Conservation (phyloP, 2,329 filamentous ascomycete species). For the Alternaria viburni region DNA sequence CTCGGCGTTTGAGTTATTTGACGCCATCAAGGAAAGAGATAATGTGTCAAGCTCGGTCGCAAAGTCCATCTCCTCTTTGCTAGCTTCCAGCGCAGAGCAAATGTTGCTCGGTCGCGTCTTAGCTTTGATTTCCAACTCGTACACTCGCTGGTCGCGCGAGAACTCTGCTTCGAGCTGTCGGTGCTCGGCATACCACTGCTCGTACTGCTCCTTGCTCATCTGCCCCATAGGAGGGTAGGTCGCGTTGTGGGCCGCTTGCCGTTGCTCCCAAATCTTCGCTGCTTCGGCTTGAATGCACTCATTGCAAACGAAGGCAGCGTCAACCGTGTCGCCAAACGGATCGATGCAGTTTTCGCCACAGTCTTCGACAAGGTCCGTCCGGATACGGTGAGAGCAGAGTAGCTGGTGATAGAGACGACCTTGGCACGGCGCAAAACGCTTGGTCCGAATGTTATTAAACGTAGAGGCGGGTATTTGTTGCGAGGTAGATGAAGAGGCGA, state of each 20-base stretch:
- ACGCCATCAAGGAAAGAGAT: constrained; percentile 36
- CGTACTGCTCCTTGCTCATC: constrained; percentile 42
- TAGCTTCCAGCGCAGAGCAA: constrained; percentile 38
- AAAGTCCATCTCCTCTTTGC: constrained; percentile 40
- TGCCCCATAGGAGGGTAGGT: constrained; percentile 34
- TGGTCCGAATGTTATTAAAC: constrained; percentile 31
- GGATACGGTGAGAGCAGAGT: constrained; percentile 43
- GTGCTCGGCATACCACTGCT: constrained; percentile 40
- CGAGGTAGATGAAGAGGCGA: constrained; percentile 6
- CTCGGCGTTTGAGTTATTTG: constrained; percentile 19
- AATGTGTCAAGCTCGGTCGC: constrained; percentile 41
- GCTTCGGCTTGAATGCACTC: constrained; percentile 41
- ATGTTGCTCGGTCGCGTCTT: constrained; percentile 38
- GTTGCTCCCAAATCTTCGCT: constrained; percentile 34
- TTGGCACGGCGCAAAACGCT: constrained; percentile 42
- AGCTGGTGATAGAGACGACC: constrained; percentile 47
- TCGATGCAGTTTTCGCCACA: constrained; percentile 46
- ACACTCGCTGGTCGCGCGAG: constrained; percentile 30
- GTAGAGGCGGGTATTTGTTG: constrained; percentile 15
- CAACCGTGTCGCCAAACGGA: constrained; percentile 23
- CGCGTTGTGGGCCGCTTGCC: constrained; percentile 36
- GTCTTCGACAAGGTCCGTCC: constrained; percentile 45
- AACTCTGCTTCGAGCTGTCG: constrained; percentile 37
- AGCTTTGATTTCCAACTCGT: constrained; percentile 33
- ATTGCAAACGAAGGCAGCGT: constrained; percentile 39